phyloP scores from a whole-genome alignment of 2,329 filamentous ascomycete genomes.

The Exophiala xenobiotica region DNA sequence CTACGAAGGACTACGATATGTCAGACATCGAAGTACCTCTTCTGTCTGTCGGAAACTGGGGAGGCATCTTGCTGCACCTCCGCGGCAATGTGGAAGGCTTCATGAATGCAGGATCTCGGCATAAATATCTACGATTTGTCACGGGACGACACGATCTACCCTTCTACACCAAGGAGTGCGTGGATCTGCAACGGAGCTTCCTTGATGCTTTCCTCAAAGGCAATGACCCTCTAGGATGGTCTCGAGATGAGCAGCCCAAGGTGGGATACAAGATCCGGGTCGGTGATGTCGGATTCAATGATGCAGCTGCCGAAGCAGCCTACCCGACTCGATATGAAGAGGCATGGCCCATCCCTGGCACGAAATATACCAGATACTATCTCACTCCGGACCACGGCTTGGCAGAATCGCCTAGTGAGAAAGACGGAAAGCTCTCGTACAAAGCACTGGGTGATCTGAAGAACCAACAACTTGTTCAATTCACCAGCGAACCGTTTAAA shows the following conservation, averaged over 20 bases:
- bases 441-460: slow-evolving; percentile 59
- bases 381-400: slow-evolving; percentile 53
- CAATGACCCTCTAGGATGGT: slow-evolving; percentile 53
- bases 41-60: slow-evolving; percentile 69
- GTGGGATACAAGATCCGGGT: slow-evolving; percentile 55
- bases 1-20: slow-evolving; percentile 63
- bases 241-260: slow-evolving; percentile 40
- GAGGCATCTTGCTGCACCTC: slow-evolving; percentile 67
- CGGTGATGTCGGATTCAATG: slow-evolving; percentile 58
- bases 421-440: slow-evolving; percentile 53
- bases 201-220: slow-evolving; percentile 69
- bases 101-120: slow-evolving; percentile 54
- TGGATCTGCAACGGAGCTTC: slow-evolving; percentile 66
- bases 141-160: slow-evolving; percentile 69
- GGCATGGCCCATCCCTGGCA: slow-evolving; percentile 67
- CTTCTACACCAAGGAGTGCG: slow-evolving; percentile 69
- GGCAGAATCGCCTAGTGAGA: slow-evolving; percentile 32
- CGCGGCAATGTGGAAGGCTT: slow-evolving; percentile 65
- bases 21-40: slow-evolving; percentile 68
- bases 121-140: slow-evolving; percentile 68
- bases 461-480: slow-evolving; percentile 56
- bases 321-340: slow-evolving; percentile 58
- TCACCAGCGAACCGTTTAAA: slow-evolving; percentile 58
- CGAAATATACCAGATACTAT: slow-evolving; percentile 62
- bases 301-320: slow-evolving; percentile 58